Evolutionary conservation across 352 stramenopile genomes (phyloP).

Genomic region (Phytophthora tubulina): DNA sequence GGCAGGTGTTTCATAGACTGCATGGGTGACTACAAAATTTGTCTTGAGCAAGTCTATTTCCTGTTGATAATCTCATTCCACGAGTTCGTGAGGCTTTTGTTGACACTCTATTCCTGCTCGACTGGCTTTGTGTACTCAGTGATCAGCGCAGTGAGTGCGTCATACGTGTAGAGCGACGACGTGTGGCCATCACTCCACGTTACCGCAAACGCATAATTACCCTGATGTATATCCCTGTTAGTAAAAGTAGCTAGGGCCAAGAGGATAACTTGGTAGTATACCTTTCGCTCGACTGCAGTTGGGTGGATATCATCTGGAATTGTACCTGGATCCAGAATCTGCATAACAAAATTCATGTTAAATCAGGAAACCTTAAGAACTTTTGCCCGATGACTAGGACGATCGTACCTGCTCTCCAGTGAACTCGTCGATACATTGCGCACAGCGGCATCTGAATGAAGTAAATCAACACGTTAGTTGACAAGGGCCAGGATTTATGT

Average conservation of each 20-base stretch:
- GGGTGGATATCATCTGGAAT: constrained; percentile 84
- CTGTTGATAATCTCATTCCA: not conserved
- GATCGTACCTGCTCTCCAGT: constrained; percentile 74
- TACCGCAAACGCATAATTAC: constrained; percentile 98
- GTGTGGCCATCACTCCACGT: constrained; percentile 98
- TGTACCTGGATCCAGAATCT: constrained; percentile 79
- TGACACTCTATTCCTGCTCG: constrained; percentile 26
- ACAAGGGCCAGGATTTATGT: not conserved
- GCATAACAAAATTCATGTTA: constrained; percentile 9
- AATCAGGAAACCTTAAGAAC: not conserved
- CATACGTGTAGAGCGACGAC: constrained; percentile 97
- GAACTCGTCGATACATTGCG: constrained; percentile 90
- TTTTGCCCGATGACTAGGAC: not conserved
- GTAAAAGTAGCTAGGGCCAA: not conserved
- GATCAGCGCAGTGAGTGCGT: constrained; percentile 76
- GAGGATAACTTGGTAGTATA: constrained; percentile 26
- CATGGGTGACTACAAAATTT: no score
- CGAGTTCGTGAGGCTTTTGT: not conserved
- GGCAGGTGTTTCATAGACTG: no score
- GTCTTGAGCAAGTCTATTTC: constrained; percentile 11
- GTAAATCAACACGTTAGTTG: constrained; percentile 1
- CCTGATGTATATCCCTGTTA: constrained; percentile 54
- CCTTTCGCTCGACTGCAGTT: constrained; percentile 87
- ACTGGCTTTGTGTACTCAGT: constrained; percentile 43
- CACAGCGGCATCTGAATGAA: constrained; percentile 73